Conservation (phyloP, 2,329 filamentous ascomycete species). For the Hyphodiscus sp. region DNA sequence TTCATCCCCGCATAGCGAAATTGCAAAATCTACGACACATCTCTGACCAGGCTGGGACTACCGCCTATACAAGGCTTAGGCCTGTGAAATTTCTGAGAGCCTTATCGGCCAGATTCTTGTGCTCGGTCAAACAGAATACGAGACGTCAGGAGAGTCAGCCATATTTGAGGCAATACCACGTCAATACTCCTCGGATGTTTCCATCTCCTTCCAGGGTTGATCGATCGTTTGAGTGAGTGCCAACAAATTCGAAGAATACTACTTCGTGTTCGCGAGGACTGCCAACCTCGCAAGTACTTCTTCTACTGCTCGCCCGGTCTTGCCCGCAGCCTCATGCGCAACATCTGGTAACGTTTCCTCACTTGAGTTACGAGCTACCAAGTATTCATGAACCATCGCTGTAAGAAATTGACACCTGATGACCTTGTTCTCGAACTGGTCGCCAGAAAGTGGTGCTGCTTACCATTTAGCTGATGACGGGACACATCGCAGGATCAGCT, state of each 20-base stretch:
- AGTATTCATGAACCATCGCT: neutral
- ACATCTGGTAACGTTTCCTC: neutral
- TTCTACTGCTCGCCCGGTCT: neutral
- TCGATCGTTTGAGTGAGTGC: neutral
- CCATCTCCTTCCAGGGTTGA: neutral
- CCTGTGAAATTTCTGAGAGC: neutral
- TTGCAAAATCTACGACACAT: neutral
- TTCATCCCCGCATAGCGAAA: neutral
- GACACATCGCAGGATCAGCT: neutral
- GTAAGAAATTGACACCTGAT: neutral
- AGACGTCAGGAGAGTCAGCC: neutral
- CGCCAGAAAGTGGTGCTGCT: neutral
- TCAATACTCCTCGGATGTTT: neutral
- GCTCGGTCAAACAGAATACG: neutral
- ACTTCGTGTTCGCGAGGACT: neutral
- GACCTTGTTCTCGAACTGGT: neutral
- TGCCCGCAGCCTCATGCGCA: neutral
- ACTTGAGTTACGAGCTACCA: neutral
- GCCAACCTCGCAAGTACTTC: neutral
- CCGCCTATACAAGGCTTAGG: neutral
- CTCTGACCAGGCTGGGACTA: neutral
- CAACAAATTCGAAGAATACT: neutral
- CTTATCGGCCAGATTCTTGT: neutral
- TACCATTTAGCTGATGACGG: neutral
- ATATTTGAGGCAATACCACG: neutral